Evolutionary conservation across 2,329 filamentous ascomycete genomes (phyloP).

Genomic region (Aureobasidium sp.): DNA sequence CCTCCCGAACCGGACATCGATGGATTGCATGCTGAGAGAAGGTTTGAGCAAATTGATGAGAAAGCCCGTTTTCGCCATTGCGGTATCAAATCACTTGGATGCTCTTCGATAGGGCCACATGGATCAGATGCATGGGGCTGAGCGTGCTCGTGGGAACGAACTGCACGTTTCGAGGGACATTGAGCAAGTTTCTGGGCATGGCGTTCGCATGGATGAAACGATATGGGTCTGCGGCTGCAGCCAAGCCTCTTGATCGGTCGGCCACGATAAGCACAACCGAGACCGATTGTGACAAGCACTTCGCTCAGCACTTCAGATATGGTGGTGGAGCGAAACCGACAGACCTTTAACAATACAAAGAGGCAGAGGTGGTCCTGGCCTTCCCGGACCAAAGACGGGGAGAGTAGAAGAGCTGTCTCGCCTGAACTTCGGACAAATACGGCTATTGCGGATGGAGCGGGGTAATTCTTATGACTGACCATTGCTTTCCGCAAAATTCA

Average conservation of each 20-base stretch:
- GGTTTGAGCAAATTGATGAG: not conserved
- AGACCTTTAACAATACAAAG: not conserved
- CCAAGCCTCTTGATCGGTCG: not conserved
- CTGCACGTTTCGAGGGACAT: not conserved
- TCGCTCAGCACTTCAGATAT: too few species aligned
- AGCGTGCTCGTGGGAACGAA: not conserved
- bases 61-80: not conserved
- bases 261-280: not conserved
- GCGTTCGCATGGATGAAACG: not conserved
- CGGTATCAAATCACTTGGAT: not conserved
- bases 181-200: conserved; percentile 1
- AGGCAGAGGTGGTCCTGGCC: not conserved
- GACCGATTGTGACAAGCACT: not conserved
- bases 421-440: not conserved
- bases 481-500: not conserved
- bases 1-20: not conserved
- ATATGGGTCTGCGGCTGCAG: not conserved
- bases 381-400: not conserved
- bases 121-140: not conserved
- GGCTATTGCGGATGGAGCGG: not conserved
- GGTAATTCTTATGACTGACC: not conserved
- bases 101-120: not conserved
- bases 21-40: not conserved
- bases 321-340: not conserved
- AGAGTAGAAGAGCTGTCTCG: not conserved